Conservation (phyloP, 768 basidiomycete species). For the Russula griseocarnosa region DNA sequence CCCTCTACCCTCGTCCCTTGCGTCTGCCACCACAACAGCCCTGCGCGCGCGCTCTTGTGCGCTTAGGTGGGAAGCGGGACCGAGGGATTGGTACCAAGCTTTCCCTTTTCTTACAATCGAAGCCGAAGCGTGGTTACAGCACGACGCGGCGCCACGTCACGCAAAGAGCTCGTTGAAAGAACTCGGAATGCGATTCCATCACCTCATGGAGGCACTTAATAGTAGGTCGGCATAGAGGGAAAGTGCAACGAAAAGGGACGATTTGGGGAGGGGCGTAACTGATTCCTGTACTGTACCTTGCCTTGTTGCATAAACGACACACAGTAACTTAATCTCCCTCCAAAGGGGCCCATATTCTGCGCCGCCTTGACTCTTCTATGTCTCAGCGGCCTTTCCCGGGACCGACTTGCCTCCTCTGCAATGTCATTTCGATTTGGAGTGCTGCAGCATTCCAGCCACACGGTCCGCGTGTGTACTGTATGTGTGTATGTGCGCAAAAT, state of each 20-base stretch:
- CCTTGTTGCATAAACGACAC: constrained; percentile 6
- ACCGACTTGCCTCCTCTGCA: neutral
- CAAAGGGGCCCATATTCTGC: neutral
- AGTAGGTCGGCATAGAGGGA: neutral
- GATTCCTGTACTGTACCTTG: neutral
- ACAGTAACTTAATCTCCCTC: constrained; percentile 2
- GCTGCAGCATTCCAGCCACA: neutral
- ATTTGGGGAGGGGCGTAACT: constrained; percentile 13
- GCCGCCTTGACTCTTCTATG: neutral
- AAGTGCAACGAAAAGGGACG: neutral
- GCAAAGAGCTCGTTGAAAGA: neutral
- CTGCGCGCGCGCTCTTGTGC: neutral
- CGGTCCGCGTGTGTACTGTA: neutral
- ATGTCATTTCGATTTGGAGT: neutral
- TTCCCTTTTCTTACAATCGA: neutral
- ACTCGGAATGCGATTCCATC: neutral
- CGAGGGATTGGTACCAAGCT: neutral
- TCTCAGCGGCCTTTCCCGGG: neutral
- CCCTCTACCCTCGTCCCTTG: neutral
- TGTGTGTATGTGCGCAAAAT: neutral
- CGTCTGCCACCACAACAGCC: neutral
- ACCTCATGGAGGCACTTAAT: neutral
- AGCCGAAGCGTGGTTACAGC: neutral
- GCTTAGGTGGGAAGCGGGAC: constrained; percentile 1
- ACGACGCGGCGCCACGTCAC: constrained; percentile 19